Conservation (phyloP, 257 asterid species). For the Pogostemon cablin region DNA sequence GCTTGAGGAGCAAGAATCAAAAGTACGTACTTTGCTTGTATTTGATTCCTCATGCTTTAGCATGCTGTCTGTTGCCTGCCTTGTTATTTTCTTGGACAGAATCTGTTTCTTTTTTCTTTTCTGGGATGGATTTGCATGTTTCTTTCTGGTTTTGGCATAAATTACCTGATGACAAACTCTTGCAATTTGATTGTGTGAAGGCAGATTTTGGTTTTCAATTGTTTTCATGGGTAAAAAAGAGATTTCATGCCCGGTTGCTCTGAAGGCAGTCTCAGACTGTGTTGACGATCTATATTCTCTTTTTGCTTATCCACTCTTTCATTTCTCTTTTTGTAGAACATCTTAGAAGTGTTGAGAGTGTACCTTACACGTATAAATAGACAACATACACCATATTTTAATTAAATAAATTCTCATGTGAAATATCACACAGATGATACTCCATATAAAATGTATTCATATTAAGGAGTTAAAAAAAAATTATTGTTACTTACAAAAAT, state of each 20-base stretch:
- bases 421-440: no score
- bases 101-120: constrained; percentile 16
- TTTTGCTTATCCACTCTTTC: neutral
- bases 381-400: neutral
- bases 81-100: neutral
- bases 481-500: neutral
- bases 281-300: constrained; percentile 5
- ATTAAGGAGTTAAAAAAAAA: no score
- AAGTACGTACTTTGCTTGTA: constrained; percentile 32
- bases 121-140: neutral
- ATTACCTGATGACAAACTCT: constrained; percentile 18
- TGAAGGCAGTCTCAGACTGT: neutral
- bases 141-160: constrained; percentile 18
- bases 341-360: neutral
- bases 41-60: constrained; percentile 35
- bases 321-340: neutral
- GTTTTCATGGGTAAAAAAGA: neutral
- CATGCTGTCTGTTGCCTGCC: constrained; percentile 5
- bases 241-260: constrained; percentile 31
- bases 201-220: constrained; percentile 34
- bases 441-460: no score
- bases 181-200: constrained; percentile 19
- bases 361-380: neutral
- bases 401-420: no score
- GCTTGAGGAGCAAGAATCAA: constrained; percentile 6